phyloP scores from a whole-genome alignment of 1,139 yeast species.

The Blastobotrys proliferans region DNA sequence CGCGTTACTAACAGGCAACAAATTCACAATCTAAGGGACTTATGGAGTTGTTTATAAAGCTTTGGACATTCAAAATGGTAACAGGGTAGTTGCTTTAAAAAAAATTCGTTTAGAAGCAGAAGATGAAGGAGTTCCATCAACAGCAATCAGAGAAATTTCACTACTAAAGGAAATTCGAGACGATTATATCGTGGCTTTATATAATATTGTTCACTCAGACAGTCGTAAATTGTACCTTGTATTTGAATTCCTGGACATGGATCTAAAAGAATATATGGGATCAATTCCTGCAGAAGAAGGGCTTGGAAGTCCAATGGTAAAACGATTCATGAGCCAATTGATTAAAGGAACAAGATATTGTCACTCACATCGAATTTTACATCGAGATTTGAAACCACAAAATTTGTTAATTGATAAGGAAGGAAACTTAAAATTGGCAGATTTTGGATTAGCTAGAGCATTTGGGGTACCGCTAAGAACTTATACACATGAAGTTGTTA shows the following conservation, averaged over 20 bases:
- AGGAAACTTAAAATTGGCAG: slow-evolving; percentile 93
- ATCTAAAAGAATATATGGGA: slow-evolving; percentile 95
- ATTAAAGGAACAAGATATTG: slow-evolving; percentile 92
- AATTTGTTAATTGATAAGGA: slow-evolving; percentile 90
- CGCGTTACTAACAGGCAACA: slow-evolving; percentile 1
- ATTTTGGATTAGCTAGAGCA: slow-evolving; percentile 95
- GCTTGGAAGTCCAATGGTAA: slow-evolving; percentile 83
- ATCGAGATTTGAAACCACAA: slow-evolving; percentile 95
- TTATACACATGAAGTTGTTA: slow-evolving; percentile 95
- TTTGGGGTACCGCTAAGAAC: slow-evolving; percentile 96
- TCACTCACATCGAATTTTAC: slow-evolving; percentile 91
- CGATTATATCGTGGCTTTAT: slow-evolving; percentile 84
- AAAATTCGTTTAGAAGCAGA: slow-evolving; percentile 94
- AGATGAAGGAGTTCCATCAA: slow-evolving; percentile 98
- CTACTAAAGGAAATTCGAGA: slow-evolving; percentile 88
- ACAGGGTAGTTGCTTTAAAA: slow-evolving; percentile 89
- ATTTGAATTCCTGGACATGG: slow-evolving; percentile 89
- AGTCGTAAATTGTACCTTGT: slow-evolving; percentile 90
- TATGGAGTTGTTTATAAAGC: slow-evolving; percentile 99
- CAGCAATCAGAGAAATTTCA: slow-evolving; percentile 95
- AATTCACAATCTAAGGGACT: slow-evolving; percentile 47
- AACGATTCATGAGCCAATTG: slow-evolving; percentile 88
- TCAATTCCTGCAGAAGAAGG: slow-evolving; percentile 89
- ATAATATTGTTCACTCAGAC: slow-evolving; percentile 96
- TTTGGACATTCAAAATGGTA: slow-evolving; percentile 79